Conservation (phyloP, 176 grass and related monocot species). For the Metroxylon sagu region DNA sequence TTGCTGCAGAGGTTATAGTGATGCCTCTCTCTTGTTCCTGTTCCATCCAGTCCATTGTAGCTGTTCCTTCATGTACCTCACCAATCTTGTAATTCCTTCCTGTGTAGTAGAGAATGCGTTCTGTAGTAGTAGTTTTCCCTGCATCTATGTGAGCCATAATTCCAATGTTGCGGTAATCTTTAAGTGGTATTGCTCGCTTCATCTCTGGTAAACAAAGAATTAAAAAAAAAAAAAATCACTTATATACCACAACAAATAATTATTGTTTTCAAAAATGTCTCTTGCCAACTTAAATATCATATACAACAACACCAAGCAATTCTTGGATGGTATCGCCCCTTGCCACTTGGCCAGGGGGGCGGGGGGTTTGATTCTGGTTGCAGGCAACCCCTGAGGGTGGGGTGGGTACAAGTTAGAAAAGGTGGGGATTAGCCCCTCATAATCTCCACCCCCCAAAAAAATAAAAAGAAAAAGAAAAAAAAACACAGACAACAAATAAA, state of each 20-base stretch:
- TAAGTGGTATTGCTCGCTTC: conserved; percentile 46
- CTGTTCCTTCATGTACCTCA: conserved; percentile 93
- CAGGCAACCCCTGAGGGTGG: too few relatives aligned
- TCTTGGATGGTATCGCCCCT: not conserved
- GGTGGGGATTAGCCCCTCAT: too few relatives aligned
- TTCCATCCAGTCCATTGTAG: conserved; percentile 99
- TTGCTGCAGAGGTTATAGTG: conserved; percentile 96
- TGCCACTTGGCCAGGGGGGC: too few relatives aligned
- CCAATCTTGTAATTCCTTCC: conserved; percentile 98
- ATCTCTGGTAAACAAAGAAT: conserved; percentile 7
- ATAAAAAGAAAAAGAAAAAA: too few relatives aligned
- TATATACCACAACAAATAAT: not conserved
- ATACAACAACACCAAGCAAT: not conserved
- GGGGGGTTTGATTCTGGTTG: too few relatives aligned
- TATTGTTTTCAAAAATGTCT: not conserved
- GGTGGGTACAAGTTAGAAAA: too few relatives aligned
- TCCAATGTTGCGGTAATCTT: conserved; percentile 96
- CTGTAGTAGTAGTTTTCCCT: conserved; percentile 96
- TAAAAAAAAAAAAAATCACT: conserved; percentile 16
- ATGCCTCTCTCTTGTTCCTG: conserved; percentile 97
- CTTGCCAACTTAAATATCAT: not conserved
- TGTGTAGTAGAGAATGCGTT: conserved; percentile 90
- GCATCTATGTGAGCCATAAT: conserved; percentile 99
- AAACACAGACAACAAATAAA: too few relatives aligned
- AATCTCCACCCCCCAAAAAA: too few relatives aligned